Evolutionary conservation across 352 stramenopile genomes (phyloP).

Genomic region (Pythium phragmiticola): DNA sequence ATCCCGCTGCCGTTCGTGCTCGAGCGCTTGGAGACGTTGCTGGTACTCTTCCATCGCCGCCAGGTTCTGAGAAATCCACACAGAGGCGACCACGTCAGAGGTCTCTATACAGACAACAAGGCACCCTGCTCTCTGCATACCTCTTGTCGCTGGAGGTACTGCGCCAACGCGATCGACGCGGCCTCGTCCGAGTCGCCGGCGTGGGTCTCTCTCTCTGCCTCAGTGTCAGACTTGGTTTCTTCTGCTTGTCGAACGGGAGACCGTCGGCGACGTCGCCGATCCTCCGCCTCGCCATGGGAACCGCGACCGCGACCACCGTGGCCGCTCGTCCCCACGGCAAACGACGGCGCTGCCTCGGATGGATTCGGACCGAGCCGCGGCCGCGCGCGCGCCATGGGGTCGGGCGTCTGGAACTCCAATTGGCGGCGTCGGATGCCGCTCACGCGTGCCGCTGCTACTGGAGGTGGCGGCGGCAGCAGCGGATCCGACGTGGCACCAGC

Average conservation of each 20-base stretch:
- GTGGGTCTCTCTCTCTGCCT: background rate
- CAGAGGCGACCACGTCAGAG: background rate
- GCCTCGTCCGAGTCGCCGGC: slow-evolving; percentile 44
- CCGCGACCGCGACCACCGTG: background rate
- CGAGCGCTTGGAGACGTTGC: slow-evolving; percentile 30
- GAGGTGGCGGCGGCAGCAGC: background rate
- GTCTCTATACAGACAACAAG: too few species aligned
- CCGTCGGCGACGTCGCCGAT: background rate
- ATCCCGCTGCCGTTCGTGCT: background rate
- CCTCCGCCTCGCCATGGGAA: too few species aligned
- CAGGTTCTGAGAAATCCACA: slow-evolving; percentile 45
- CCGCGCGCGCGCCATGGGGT: slow-evolving; percentile 23
- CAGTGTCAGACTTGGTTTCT: slow-evolving; percentile 8
- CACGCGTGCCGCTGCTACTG: background rate
- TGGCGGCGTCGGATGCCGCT: slow-evolving; percentile 29
- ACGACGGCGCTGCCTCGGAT: slow-evolving; percentile 5
- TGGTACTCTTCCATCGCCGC: slow-evolving; percentile 67
- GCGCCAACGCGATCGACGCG: slow-evolving; percentile 61
- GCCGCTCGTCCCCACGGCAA: background rate
- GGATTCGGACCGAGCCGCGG: slow-evolving; percentile 19
- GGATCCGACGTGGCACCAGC: background rate
- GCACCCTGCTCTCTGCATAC: slow-evolving; percentile 14
- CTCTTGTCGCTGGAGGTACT: slow-evolving; percentile 75
- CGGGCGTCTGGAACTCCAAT: slow-evolving; percentile 34
- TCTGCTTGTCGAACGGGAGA: slow-evolving; percentile 4